These are phyloP conservation scores for Cercospora brassicicola DNA, from an alignment of 2,329 filamentous ascomycete species.

Conservation along the genomic window DNA sequence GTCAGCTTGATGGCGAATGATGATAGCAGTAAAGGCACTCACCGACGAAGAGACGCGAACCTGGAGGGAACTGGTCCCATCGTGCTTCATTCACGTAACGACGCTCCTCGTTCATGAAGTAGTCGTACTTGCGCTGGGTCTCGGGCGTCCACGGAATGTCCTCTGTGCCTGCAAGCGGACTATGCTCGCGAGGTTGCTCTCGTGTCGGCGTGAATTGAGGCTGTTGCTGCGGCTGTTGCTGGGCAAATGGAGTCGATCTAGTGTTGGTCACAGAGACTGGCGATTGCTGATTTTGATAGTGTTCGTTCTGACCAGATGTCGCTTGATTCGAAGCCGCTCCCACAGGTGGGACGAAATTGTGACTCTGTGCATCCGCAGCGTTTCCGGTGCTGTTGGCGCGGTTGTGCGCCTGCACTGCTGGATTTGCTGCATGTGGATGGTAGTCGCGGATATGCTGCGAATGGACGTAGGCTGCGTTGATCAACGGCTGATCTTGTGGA, in stretches of 20 bases:
- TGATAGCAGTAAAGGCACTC: constrained; percentile 38
- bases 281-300: constrained; percentile 13
- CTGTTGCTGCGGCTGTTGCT: neutral
- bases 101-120: constrained; percentile 71
- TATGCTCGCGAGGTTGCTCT: constrained; percentile 7
- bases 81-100: constrained; percentile 74
- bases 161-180: constrained; percentile 34
- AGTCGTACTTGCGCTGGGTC: constrained; percentile 67
- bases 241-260: neutral
- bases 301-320: neutral
- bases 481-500: constrained; percentile 51
- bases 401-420: constrained; percentile 37
- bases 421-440: constrained; percentile 49
- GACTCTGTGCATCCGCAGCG: constrained; percentile 24
- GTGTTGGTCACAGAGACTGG: neutral
- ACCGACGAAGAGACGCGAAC: constrained; percentile 80
- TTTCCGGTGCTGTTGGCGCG: constrained; percentile 32
- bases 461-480: constrained; percentile 51
- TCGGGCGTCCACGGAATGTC: constrained; percentile 56
- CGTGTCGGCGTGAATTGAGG: constrained; percentile 36
- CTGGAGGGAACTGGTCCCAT: constrained; percentile 77
- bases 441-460: constrained; percentile 53
- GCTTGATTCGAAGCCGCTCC: constrained; percentile 2
- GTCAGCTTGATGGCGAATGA: constrained; percentile 26
- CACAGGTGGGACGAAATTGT: constrained; percentile 22